Percentiles rank a stretch among this genome's conserved stretches.
Evolutionary conservation across 2,329 filamentous ascomycete genomes (phyloP).

Genomic region (Xylaria sp.): DNA sequence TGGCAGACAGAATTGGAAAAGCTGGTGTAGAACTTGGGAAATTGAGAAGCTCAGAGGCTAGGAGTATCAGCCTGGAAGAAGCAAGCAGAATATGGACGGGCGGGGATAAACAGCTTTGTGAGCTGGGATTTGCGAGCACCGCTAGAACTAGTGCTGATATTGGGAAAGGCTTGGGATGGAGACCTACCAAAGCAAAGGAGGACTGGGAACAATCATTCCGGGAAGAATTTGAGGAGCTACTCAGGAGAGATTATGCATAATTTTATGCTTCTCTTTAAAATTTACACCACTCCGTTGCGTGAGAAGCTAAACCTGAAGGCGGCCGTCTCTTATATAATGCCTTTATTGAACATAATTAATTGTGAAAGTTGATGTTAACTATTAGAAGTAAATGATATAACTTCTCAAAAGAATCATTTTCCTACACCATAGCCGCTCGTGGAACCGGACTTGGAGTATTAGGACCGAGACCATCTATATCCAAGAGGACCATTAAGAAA

Average conservation of each 20-base stretch:
- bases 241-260: not conserved
- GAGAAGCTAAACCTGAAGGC: not conserved
- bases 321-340: not conserved
- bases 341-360: too few species aligned
- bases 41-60: not conserved
- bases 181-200: not conserved
- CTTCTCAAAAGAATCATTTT: too few species aligned
- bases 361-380: too few species aligned
- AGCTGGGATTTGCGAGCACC: not conserved
- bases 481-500: not conserved
- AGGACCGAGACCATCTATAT: not conserved
- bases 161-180: not conserved
- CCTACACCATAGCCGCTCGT: too few species aligned
- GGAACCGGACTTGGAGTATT: too few species aligned
- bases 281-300: not conserved
- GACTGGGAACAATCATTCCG: not conserved
- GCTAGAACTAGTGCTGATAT: not conserved
- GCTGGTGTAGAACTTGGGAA: not conserved
- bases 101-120: not conserved
- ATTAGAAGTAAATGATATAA: too few species aligned
- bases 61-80: not conserved
- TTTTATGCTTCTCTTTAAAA: not conserved
- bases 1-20: not conserved
- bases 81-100: not conserved
- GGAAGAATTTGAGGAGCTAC: not conserved